A percentile compares a stretch with the other conserved stretches of the same genome.
Evolutionary conservation across 2,329 filamentous ascomycete species (phyloP).

Genomic region (Trichoderma lentiforme): DNA sequence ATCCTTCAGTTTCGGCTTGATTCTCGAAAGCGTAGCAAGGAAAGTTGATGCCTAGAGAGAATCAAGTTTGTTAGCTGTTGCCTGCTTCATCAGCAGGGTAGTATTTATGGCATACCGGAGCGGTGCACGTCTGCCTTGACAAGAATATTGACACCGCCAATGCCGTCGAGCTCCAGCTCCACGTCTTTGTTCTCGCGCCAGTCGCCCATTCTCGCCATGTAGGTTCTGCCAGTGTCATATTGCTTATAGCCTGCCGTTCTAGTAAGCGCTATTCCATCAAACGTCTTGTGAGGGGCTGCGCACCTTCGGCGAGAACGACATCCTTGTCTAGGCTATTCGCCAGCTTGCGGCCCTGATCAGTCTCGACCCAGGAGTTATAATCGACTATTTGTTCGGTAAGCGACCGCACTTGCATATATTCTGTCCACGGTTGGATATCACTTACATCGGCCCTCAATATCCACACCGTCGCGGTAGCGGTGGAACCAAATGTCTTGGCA

Average conservation of each 20-base stretch:
- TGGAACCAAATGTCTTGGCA: conserved; percentile 91
- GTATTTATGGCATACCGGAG: conserved; percentile 59
- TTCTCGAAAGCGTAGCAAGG: conserved; percentile 96
- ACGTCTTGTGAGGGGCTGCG: conserved; percentile 8
- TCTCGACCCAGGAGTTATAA: conserved; percentile 99
- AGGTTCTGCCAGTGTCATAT: conserved; percentile 82
- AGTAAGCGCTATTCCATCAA: conserved; percentile 21
- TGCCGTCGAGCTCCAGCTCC: conserved; percentile 88
- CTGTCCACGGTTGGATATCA: conserved; percentile 22
- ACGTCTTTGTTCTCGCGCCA: conserved; percentile 89
- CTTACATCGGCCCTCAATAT: conserved; percentile 94
- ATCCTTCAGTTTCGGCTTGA: conserved; percentile 97
- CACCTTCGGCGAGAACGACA: conserved; percentile 83
- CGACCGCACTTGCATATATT: neutral
- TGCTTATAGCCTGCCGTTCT: conserved; percentile 75
- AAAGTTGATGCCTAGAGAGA: conserved; percentile 81
- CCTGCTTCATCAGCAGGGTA: neutral
- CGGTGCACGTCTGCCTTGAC: conserved; percentile 98
- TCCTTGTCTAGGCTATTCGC: conserved; percentile 72
- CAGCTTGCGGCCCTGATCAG: conserved; percentile 75
- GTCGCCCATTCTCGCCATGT: conserved; percentile 90
- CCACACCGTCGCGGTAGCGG: conserved; percentile 71
- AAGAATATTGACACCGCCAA: conserved; percentile 94
- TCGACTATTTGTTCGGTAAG: conserved; percentile 60
- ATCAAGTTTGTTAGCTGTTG: conserved; percentile 25